Conservation (phyloP, 2,329 filamentous ascomycete species). For the Drechslerella dactyloides region DNA sequence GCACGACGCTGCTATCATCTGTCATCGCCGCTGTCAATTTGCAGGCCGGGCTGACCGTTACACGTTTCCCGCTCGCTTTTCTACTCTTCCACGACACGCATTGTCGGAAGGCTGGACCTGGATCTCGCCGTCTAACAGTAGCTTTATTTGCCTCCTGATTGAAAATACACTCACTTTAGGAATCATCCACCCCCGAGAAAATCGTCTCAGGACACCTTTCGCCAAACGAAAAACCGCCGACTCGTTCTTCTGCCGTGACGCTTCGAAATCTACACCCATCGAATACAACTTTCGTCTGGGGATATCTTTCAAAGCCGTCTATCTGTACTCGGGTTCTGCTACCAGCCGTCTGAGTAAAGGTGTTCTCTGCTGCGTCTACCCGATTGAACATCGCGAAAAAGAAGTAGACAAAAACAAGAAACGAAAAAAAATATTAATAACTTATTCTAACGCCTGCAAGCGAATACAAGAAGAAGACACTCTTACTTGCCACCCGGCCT, state of each 20-base stretch:
- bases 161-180: slow-evolving; percentile 49
- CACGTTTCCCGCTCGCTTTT: slow-evolving; percentile 16
- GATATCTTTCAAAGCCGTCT: slow-evolving; percentile 14
- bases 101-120: slow-evolving; percentile 29
- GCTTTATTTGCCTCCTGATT: slow-evolving; percentile 31
- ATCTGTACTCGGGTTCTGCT: slow-evolving; percentile 27
- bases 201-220: slow-evolving; percentile 29
- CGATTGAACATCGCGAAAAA: slow-evolving; percentile 4
- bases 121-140: slow-evolving; percentile 43
- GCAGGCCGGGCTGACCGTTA: not conserved
- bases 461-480: slow-evolving; percentile 34
- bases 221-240: slow-evolving; percentile 12
- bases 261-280: slow-evolving; percentile 32
- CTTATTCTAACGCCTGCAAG: slow-evolving; percentile 6
- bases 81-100: slow-evolving; percentile 14
- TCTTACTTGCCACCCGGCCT: slow-evolving; percentile 25
- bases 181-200: slow-evolving; percentile 35
- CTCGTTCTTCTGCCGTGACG: slow-evolving; percentile 6
- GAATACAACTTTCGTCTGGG: slow-evolving; percentile 47
- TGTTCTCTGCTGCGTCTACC: slow-evolving; percentile 33
- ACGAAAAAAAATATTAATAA: not conserved
- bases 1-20: slow-evolving; percentile 7
- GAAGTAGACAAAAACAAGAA: slow-evolving; percentile 34
- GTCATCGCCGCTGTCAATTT: slow-evolving; percentile 12
- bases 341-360: slow-evolving; percentile 40